Base-by-base conservation (phyloP, 768 basidiomycete genomes). In the Suillus luteus region DNA sequence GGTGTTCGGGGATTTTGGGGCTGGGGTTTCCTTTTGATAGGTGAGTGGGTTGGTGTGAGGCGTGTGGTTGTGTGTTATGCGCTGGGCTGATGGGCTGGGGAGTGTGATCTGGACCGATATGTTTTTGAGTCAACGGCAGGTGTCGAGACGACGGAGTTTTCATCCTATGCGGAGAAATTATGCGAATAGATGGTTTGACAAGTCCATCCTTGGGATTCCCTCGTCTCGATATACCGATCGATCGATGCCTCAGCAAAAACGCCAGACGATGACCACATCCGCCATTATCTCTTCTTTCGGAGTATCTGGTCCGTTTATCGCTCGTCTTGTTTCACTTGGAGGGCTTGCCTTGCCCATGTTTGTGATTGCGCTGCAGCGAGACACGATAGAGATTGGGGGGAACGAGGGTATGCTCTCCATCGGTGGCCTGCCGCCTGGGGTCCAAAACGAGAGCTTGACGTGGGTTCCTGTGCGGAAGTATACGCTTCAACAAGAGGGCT, bases 21-120 rank as follows among this genome's bases (percentile, higher is more conserved):
- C 78, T 92, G 11, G 91, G 92, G 0, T 92, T 92, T 66, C 89
- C 91, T 3, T 71, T 84, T 15, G 88, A 88, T 65, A 91, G 90
- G 31, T 31, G 31, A 31, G 31, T 31, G 31, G 27, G 27, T 27
- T 27, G 27, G 27, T 27, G 27, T 27, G 27, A 27, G 27, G 27
- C 27, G 27, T 1, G 27, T 27, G 27, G 27, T 27, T 27, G 2
- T 27, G 27, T 27, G 27, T 27, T 27, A 3, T 31, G 31, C 4
- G 31, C 3, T 31, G 2, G 31, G 12, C 55, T 64, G 49, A 66
- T 7, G 40, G 41, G 11, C 6, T 44, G 31, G 55, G 60, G 46
- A 86, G 85, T 67, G 78, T 80, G 14, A 78, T 86, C 27, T 85
- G 82, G 83, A 73, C 71, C 43, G 65, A 78, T 17, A 60, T 81